Conservation (phyloP, 805 yeast species). For the Sugiyamaella mastotermitis region DNA sequence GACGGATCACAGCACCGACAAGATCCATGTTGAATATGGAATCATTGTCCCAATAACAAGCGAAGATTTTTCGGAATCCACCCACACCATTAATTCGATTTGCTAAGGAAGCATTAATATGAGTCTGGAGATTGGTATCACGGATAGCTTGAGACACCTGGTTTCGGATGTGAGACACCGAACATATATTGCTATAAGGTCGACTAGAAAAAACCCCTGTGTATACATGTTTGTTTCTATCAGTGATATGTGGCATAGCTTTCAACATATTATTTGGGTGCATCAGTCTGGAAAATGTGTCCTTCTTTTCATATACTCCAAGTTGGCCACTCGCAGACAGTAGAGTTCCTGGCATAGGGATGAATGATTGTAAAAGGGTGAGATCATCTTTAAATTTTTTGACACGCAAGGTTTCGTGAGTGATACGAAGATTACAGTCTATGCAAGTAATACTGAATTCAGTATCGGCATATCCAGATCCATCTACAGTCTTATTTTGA, state of each 20-base stretch:
- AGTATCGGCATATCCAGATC: conserved; percentile 4
- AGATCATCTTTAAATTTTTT: conserved; percentile 6
- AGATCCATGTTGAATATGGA: conserved; percentile 15
- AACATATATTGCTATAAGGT: not conserved
- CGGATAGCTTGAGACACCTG: not conserved
- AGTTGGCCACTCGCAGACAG: conserved; percentile 1
- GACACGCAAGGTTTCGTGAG: conserved; percentile 1
- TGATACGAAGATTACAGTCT: conserved; percentile 2
- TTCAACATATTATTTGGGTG: not conserved
- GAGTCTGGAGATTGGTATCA: too few relatives aligned
- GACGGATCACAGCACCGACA: conserved; percentile 17
- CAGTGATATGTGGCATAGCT: not conserved
- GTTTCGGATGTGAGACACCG: not conserved
- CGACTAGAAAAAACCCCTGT: not conserved
- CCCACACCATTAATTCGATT: not conserved
- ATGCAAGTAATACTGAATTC: conserved; percentile 4
- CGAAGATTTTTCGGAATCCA: conserved; percentile 11
- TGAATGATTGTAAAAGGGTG: not conserved
- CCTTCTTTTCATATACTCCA: conserved; percentile 1
- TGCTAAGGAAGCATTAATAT: too few relatives aligned
- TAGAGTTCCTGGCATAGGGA: conserved; percentile 10
- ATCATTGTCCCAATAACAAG: conserved; percentile 15
- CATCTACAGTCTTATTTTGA: not conserved
- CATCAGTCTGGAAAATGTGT: not conserved
- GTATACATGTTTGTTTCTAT: not conserved